Evolutionary conservation across 805 yeast genomes (phyloP), one percentile per base, ranked within the genome.

Genomic region (Myxozyma nipponensis): DNA sequence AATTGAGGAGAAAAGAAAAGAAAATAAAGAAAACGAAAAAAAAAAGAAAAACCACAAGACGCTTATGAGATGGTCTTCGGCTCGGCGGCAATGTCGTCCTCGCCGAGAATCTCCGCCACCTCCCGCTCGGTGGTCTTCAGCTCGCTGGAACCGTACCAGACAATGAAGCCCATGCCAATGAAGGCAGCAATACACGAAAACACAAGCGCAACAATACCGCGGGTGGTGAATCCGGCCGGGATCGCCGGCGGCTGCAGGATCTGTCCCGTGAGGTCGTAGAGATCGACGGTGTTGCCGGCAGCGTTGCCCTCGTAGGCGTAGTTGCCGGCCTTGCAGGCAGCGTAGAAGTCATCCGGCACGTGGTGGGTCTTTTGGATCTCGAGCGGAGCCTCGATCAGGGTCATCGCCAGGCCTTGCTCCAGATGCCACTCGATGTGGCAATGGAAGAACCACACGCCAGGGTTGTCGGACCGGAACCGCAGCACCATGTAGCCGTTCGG

Each of bases 401-500:
- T 74, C 49, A 89, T 62, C 10, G 95, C 95, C 62, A 91, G 77
- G 64, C 98, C 98, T 74, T 93, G 98, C 64, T 82, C 77, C 75
- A 91, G 78, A 73, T 93, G 98, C 98, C 98, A 91, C 69, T 93
- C 98, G 64, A 93, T 85, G 69, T 91, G 98, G 72, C 98, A 91
- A 73, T 91, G 98, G 95, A 93, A 93, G 69, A 83, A 79, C 98
- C 98, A 91, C 39, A 90, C 90, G 74, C 98, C 98, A 28, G 98
- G 98, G 69, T 93, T 93, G 67, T 85, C 83, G 47, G 98, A 95
- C 64, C 78, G 79, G 76, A 89, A 91, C 66, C 98, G 79, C 56
- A 91, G 65, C 28, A 87, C 90, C 63, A 89, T 77, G 72, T 86
- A 83, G 1, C 96, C 89, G 65, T 86, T 86, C 24, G 95, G 89